A percentile compares a stretch with the other conserved stretches of the same genome.
These are phyloP conservation scores for Rutstroemia sydowiana DNA, from an alignment of 2,329 filamentous ascomycete genomes.

Conservation along the genomic window DNA sequence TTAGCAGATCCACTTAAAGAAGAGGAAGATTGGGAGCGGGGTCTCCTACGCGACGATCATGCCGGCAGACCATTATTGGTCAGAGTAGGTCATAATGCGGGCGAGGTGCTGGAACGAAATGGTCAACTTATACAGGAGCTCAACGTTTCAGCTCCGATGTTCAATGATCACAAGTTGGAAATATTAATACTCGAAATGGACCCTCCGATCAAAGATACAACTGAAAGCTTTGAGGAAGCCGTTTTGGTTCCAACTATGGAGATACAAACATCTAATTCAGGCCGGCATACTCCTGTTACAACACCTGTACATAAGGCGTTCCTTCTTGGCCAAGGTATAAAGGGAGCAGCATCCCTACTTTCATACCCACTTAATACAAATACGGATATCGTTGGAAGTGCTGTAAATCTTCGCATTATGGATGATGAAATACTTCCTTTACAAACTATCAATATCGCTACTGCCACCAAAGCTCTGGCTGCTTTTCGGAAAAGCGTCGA, in stretches of 20 bases:
- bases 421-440: conserved; percentile 37
- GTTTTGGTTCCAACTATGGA: conserved; percentile 71
- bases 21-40: conserved; percentile 59
- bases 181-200: conserved; percentile 49
- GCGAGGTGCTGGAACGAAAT: conserved; percentile 26
- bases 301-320: conserved; percentile 81
- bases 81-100: conserved; percentile 39
- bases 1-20: conserved; percentile 62
- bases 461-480: conserved; percentile 55
- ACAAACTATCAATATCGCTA: conserved; percentile 53
- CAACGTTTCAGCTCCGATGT: conserved; percentile 52
- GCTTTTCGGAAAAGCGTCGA: conserved; percentile 62
- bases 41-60: conserved; percentile 41
- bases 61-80: conserved; percentile 52
- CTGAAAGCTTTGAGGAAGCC: conserved; percentile 49
- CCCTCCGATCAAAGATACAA: conserved; percentile 39
- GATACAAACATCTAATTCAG: conserved; percentile 56
- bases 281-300: conserved; percentile 58
- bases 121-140: conserved; percentile 50
- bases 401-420: conserved; percentile 47
- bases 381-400: conserved; percentile 41
- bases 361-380: conserved; percentile 32
- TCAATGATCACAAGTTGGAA: conserved; percentile 58
- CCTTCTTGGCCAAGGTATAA: conserved; percentile 64
- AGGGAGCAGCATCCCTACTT: conserved; percentile 53